Evolutionary conservation across 768 basidiomycete species (phyloP), one percentile per base, ranked within the genome.

Genomic region (Asterophora lycoperdoides): DNA sequence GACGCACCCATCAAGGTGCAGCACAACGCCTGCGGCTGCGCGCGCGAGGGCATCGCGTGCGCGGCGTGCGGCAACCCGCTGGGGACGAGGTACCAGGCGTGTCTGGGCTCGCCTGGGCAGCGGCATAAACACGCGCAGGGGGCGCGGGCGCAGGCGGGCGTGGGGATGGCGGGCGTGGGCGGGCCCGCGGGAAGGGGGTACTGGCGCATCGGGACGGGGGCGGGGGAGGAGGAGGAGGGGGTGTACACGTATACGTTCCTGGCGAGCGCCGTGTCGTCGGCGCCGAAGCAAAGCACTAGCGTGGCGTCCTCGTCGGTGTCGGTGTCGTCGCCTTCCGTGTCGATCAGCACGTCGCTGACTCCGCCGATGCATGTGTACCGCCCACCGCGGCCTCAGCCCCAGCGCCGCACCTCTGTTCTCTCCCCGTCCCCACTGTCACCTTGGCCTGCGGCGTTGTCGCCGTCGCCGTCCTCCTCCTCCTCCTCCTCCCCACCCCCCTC

Each of bases 1-100:
- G 14, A 17, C 23, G 35, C 14, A 35, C 67, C 75, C 14, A 72
- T 75, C 33, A 74, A 74, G 61, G 76, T 79, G 61, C 68, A 76
- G 48, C 70, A 68, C 52, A 79, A 75, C 52, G 66, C 78, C 2
- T 87, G 85, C 55, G 83, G 84, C 11, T 88, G 85, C 56, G 61
- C 80, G 33, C 74, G 80, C 29, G 83, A 86, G 62, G 84, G 83
- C 5, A 69, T 88, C 8, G 85, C 81, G 15, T 88, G 85, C 65
- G 71, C 75, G 2, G 71, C 72, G 38, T 84, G 81, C 52, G 84
- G 84, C 0, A 86, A 84, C 49, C 68, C 80, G 3, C 68, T 86
- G 9, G 84, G 84, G 20, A 82, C 76, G 5, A 72, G 82, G 23
- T 83, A 78, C 56, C 73, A 72, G 30, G 81, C 81, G 1, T 84